These are phyloP conservation scores for Quercus parvula DNA, from an alignment of 306 rosid species.

Conservation along the genomic window DNA sequence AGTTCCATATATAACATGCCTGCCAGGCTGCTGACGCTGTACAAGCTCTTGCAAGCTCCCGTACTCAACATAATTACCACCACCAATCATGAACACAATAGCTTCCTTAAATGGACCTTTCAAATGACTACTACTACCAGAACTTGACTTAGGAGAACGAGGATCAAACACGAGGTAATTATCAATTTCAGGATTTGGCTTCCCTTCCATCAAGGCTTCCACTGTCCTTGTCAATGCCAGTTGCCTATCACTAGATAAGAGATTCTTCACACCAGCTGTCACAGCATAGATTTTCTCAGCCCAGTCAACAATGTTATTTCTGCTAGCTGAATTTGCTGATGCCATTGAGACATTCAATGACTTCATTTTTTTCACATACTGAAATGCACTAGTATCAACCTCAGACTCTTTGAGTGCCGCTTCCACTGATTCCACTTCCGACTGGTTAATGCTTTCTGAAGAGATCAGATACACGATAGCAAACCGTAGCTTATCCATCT, in stretches of 20 bases:
- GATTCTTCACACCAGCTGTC: slow-evolving; percentile 95
- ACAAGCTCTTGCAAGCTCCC: slow-evolving; percentile 86
- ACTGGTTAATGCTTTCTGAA: slow-evolving; percentile 68
- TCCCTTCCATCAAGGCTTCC: slow-evolving; percentile 92
- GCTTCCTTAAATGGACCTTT: slow-evolving; percentile 97
- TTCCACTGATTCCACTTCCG: slow-evolving; percentile 89
- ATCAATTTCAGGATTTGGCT: slow-evolving; percentile 91
- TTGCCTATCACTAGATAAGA: slow-evolving; percentile 85
- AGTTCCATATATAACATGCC: slow-evolving; percentile 84
- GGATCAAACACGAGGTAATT: slow-evolving; percentile 78
- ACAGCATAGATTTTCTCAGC: slow-evolving; percentile 94
- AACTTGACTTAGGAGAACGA: slow-evolving; percentile 76
- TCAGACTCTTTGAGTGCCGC: slow-evolving; percentile 73
- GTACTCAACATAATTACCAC: slow-evolving; percentile 90
- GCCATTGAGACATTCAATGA: slow-evolving; percentile 81
- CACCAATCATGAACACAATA: slow-evolving; percentile 93
- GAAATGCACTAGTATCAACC: slow-evolving; percentile 88
- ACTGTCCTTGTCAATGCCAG: slow-evolving; percentile 90
- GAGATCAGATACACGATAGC: slow-evolving; percentile 88
- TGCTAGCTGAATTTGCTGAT: slow-evolving; percentile 81
- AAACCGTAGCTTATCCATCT: slow-evolving; percentile 92
- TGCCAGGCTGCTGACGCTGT: slow-evolving; percentile 74
- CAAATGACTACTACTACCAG: slow-evolving; percentile 72
- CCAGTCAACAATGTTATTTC: slow-evolving; percentile 97
- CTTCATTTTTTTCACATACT: slow-evolving; percentile 89